Evolutionary conservation across 805 yeast species (phyloP).

Genomic region (Alloascoidea africana): DNA sequence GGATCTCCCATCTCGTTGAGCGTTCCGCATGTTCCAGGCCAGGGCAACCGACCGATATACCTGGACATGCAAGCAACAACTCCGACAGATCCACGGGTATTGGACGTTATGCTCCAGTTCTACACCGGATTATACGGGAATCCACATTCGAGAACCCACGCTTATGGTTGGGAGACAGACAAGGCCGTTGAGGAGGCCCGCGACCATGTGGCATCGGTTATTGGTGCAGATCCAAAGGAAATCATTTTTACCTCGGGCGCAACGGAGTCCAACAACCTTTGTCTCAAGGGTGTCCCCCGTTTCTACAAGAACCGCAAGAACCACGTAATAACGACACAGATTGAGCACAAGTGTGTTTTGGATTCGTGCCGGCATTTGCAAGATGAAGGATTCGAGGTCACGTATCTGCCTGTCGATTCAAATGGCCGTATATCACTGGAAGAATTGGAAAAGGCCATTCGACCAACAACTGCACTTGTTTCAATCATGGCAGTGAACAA

Average conservation of each 20-base stretch:
- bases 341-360: constrained; percentile 97
- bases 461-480: constrained; percentile 83
- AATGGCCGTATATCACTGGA: constrained; percentile 74
- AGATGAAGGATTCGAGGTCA: constrained; percentile 94
- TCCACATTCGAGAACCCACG: constrained; percentile 94
- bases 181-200: constrained; percentile 83
- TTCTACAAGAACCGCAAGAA: constrained; percentile 81
- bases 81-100: constrained; percentile 92
- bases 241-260: constrained; percentile 97
- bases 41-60: constrained; percentile 69
- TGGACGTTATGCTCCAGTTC: constrained; percentile 74
- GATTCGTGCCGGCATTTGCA: constrained; percentile 91
- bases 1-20: constrained; percentile 1
- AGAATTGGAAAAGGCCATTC: constrained; percentile 65
- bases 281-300: constrained; percentile 87
- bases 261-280: constrained; percentile 93
- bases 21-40: background rate
- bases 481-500: constrained; percentile 96
- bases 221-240: constrained; percentile 91
- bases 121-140: constrained; percentile 92
- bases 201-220: constrained; percentile 63
- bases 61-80: constrained; percentile 98
- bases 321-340: constrained; percentile 90
- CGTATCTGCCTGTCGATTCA: constrained; percentile 70
- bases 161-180: constrained; percentile 98